A percentile compares a stretch with the other conserved stretches of the same genome.
phyloP scores from a whole-genome alignment of 2,329 filamentous ascomycete species.

The Mariannaea sp. region DNA sequence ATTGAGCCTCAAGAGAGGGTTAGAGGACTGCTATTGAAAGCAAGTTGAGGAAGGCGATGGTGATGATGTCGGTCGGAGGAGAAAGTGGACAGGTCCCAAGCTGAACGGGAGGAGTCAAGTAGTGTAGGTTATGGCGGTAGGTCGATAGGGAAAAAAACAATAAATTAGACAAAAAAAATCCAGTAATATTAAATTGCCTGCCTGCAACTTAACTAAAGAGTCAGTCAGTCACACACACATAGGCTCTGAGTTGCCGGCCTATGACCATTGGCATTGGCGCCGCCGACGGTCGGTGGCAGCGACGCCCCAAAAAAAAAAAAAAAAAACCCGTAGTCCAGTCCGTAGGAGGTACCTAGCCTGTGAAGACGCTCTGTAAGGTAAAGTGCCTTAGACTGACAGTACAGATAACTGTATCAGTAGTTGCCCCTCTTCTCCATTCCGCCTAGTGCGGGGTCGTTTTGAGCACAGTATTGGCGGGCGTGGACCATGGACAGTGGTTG shows the following conservation, averaged over 20 bases:
- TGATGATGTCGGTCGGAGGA: not conserved
- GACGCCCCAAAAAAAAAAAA: too few relatives aligned
- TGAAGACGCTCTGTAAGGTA: too few relatives aligned
- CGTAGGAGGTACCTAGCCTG: too few relatives aligned
- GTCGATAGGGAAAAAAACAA: constrained; percentile 10
- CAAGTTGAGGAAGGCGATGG: not conserved
- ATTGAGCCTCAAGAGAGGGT: not conserved
- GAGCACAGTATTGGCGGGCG: constrained; percentile 1
- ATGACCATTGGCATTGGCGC: constrained; percentile 12
- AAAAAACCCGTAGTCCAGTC: too few relatives aligned
- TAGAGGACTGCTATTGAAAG: not conserved
- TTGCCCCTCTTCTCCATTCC: constrained; percentile 33
- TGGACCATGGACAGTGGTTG: not conserved
- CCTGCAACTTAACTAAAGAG: not conserved
- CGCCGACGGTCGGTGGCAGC: constrained; percentile 26
- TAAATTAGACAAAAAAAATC: too few relatives aligned
- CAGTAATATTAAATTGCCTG: too few relatives aligned
- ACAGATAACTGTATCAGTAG: not conserved
- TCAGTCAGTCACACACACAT: constrained; percentile 6
- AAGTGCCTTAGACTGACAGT: not conserved
- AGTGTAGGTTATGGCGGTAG: too few relatives aligned
- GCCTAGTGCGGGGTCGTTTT: constrained; percentile 39
- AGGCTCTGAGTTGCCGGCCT: not conserved
- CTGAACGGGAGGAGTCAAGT: not conserved
- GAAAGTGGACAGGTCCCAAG: not conserved